A percentile compares a stretch with the other conserved stretches of the same genome.
Evolutionary conservation across 805 yeast genomes (phyloP).

Genomic region (Brettanomyces bruxellensis): DNA sequence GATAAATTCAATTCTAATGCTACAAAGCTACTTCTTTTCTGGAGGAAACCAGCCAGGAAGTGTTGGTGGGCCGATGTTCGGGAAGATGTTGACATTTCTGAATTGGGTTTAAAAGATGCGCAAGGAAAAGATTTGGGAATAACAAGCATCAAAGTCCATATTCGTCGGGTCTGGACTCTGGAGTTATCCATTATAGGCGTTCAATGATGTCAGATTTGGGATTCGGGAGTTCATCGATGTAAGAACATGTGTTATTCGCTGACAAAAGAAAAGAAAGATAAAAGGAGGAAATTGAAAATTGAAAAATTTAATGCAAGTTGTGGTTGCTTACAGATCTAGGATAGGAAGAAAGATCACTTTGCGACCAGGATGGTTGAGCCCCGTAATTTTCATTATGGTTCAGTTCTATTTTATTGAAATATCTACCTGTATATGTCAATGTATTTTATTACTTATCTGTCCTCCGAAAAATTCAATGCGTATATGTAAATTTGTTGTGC

Average conservation of each 20-base stretch:
- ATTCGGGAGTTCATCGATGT: too few relatives aligned
- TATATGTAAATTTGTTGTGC: too few relatives aligned
- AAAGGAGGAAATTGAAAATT: too few relatives aligned
- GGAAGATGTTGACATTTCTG: conserved; percentile 33
- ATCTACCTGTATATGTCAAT: background rate
- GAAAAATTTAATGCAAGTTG: too few relatives aligned
- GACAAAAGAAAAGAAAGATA: too few relatives aligned
- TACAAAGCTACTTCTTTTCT: conserved; percentile 70
- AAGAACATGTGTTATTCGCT: too few relatives aligned
- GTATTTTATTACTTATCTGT: conserved; percentile 9
- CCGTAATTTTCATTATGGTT: background rate
- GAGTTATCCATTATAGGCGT: conserved; percentile 88
- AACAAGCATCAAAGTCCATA: conserved; percentile 60
- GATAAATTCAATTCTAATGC: conserved; percentile 27
- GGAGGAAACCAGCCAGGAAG: conserved; percentile 97
- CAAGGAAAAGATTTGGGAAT: conserved; percentile 21
- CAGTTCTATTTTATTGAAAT: background rate
- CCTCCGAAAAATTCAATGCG: too few relatives aligned
- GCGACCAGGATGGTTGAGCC: too few relatives aligned
- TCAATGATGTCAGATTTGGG: conserved; percentile 26
- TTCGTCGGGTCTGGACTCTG: conserved; percentile 93
- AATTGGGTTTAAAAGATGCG: conserved; percentile 15
- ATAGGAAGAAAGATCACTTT: too few relatives aligned
- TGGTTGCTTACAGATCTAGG: background rate
- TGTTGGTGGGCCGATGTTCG: conserved; percentile 91